These are phyloP conservation scores for Ganoderma boninense DNA, from an alignment of 1,284 basidiomycete genomes.

Conservation along the genomic window DNA sequence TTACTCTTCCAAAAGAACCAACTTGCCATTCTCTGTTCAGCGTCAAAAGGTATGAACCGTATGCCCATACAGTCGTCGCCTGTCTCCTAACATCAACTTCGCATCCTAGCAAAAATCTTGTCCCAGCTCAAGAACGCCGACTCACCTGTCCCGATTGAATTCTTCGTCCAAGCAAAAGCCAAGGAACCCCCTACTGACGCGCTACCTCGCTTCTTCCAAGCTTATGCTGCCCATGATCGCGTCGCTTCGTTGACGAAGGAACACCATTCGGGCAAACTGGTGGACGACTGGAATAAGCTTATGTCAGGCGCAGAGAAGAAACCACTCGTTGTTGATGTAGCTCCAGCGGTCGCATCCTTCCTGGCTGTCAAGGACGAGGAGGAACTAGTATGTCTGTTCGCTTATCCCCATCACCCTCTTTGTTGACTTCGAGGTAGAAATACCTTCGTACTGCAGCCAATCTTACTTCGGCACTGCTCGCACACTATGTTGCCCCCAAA, in stretches of 20 bases:
- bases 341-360: slow-evolving; percentile 77
- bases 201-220: slow-evolving; percentile 65
- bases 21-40: slow-evolving; percentile 86
- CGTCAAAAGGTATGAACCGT: slow-evolving; percentile 78
- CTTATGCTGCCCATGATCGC: slow-evolving; percentile 64
- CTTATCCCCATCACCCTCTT: too few relatives aligned
- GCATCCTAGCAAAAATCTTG: slow-evolving; percentile 72
- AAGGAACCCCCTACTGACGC: slow-evolving; percentile 79
- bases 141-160: slow-evolving; percentile 66
- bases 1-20: slow-evolving; percentile 83
- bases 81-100: slow-evolving; percentile 30
- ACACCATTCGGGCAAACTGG: slow-evolving; percentile 79
- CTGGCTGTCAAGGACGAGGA: slow-evolving; percentile 93
- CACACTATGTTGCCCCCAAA: slow-evolving; percentile 88
- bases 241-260: slow-evolving; percentile 84
- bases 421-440: slow-evolving; percentile 60
- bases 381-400: slow-evolving; percentile 72
- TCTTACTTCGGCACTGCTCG: slow-evolving; percentile 87
- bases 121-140: slow-evolving; percentile 69
- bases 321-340: slow-evolving; percentile 84
- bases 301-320: slow-evolving; percentile 59
- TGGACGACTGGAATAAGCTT: slow-evolving; percentile 81
- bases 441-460: slow-evolving; percentile 76
- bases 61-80: too few relatives aligned
- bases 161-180: slow-evolving; percentile 74